Evolutionary conservation across 73 alveolate species (phyloP).

Genomic region (Tetrahymena thermophila): DNA sequence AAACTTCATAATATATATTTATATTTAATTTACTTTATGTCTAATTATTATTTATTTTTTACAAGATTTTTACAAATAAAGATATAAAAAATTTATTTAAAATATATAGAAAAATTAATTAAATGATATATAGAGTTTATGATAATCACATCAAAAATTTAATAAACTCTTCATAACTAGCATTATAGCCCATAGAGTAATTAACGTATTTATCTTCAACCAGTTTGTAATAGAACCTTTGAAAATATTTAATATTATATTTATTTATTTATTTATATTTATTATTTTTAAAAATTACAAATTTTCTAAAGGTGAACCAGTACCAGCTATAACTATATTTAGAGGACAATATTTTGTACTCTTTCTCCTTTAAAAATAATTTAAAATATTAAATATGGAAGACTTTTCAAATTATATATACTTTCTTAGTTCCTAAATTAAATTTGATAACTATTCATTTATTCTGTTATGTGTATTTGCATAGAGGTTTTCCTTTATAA

Average conservation of each 20-base stretch:
- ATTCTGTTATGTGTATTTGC: conserved; percentile 5
- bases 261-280: background rate
- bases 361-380: background rate
- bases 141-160: background rate
- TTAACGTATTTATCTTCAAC: background rate
- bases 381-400: background rate
- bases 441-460: background rate
- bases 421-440: conserved; percentile 25
- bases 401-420: background rate
- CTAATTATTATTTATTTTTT: too few species aligned
- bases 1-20: too few species aligned
- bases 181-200: background rate
- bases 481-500: conserved; percentile 17
- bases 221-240: background rate
- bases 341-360: background rate
- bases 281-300: background rate
- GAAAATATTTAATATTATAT: background rate
- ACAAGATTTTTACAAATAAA: background rate
- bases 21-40: too few species aligned
- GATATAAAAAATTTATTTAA: background rate
- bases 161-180: background rate
- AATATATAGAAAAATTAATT: background rate
- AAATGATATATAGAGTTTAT: background rate
- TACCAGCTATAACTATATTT: background rate
- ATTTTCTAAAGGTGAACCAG: background rate